These are phyloP conservation scores for Boletus bicolor DNA, from an alignment of 768 basidiomycete species.

Conservation along the genomic window DNA sequence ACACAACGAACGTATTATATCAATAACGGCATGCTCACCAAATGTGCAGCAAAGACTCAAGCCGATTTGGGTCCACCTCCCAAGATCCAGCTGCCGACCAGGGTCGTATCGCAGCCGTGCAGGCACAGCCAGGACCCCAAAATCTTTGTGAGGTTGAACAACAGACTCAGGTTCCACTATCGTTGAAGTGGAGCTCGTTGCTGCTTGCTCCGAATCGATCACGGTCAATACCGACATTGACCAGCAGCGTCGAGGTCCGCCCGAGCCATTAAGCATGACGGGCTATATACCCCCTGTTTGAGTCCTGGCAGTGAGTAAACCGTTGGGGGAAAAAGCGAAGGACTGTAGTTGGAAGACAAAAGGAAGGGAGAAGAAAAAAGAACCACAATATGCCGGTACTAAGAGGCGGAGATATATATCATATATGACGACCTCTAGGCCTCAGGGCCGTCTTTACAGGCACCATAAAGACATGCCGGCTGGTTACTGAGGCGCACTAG, in stretches of 20 bases:
- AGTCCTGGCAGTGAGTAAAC: neutral
- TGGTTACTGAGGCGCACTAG: too few relatives aligned
- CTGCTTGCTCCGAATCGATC: conserved; percentile 7
- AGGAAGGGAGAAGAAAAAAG: conserved; percentile 5
- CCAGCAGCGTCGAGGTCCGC: conserved; percentile 8
- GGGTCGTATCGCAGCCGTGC: conserved; percentile 39
- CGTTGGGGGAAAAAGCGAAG: conserved; percentile 6
- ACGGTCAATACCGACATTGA: conserved; percentile 15
- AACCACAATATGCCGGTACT: neutral
- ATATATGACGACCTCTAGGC: neutral
- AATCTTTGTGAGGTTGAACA: conserved; percentile 24
- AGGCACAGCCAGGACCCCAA: conserved; percentile 49
- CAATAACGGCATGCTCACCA: conserved; percentile 27
- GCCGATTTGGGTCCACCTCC: conserved; percentile 39
- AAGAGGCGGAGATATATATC: neutral
- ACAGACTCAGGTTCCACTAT: neutral
- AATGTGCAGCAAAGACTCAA: conserved; percentile 50
- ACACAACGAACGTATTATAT: neutral
- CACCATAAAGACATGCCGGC: conserved; percentile 3
- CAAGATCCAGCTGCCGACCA: conserved; percentile 35
- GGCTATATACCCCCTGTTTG: neutral
- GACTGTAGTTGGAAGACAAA: conserved; percentile 14
- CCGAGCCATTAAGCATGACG: conserved; percentile 13
- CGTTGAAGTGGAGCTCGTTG: neutral
- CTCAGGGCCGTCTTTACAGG: conserved; percentile 18